phyloP scores from a whole-genome alignment of 2,329 filamentous ascomycete species.

The Calonectria leucothoes region DNA sequence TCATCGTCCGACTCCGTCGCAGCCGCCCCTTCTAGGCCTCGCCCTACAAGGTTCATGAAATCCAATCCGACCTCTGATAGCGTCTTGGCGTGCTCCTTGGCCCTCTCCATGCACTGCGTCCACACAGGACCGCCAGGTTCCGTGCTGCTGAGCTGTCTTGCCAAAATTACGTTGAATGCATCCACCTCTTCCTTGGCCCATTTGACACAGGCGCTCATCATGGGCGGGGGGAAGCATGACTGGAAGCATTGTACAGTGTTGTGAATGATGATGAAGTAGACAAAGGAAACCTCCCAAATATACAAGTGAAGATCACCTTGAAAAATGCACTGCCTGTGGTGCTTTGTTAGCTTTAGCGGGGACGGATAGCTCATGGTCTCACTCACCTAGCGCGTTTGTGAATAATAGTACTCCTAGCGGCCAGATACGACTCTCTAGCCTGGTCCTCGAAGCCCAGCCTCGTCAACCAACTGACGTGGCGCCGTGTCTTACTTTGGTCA shows the following conservation, averaged over 20 bases:
- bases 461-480: constrained; percentile 85
- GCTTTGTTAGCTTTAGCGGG: constrained; percentile 23
- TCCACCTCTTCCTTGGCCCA: constrained; percentile 98
- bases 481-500: constrained; percentile 80
- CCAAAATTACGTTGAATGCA: constrained; percentile 85
- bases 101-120: constrained; percentile 84
- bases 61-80: constrained; percentile 89
- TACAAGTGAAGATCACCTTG: constrained; percentile 93
- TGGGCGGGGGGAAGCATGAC: constrained; percentile 82
- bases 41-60: constrained; percentile 84
- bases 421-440: constrained; percentile 87
- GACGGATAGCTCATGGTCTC: not conserved
- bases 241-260: constrained; percentile 95
- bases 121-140: constrained; percentile 81
- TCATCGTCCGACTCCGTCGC: constrained; percentile 5
- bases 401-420: constrained; percentile 81
- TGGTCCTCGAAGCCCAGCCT: constrained; percentile 91
- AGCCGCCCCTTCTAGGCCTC: constrained; percentile 55
- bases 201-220: constrained; percentile 95
- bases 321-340: constrained; percentile 88
- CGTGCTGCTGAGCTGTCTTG: constrained; percentile 87
- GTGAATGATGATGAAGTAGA: constrained; percentile 93
- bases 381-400: constrained; percentile 81
- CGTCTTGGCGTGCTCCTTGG: constrained; percentile 82
- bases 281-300: constrained; percentile 94